Base-by-base conservation (phyloP, 805 yeast species). In the Osmozyma mogii region DNA sequence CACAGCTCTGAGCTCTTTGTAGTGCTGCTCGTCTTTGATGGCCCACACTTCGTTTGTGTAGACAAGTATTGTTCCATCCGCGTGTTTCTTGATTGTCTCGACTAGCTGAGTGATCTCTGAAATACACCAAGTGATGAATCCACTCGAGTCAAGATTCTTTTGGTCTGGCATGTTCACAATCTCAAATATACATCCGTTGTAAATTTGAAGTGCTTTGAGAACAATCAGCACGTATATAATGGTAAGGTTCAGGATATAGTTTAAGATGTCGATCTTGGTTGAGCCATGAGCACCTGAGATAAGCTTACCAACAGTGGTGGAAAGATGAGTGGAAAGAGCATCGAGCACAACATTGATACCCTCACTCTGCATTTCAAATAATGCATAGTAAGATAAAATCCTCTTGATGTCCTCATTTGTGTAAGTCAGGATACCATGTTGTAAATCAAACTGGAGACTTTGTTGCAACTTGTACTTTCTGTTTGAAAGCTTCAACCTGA, bases 41-140 rank as follows among this genome's bases (percentile, higher is more conserved):
- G 17, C 20, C 47, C 47, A 43, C 10, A 14, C 18, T 7, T 30
- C 40, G 5, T 21, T 23, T 7, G 29, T 35, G n/a, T 35, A 35
- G 4, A 31, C 32, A 25, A 43, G 35, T 27, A 73, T 66, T 9
- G 82, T 72, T 14, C 80, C 84, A 27, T 74, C 62, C 15, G 88
- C 55, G 41, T 82, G 88, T 32, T 81, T 72, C 27, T 75, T 72
- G 41, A 87, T 70, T 5, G 76, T 54, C 11, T 61, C 57, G 17
- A 75, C 73, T 40, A 81, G 79, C 27, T 62, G 61, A 23, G 72
- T 70, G 18, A 83, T 70, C 49, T 78, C 80, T 9, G 68, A 68
- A 33, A 72, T 71, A 19, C 80, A 71, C 95, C 95, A 85, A 37
- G 77, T 75, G n/a, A 84, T 78, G 11, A 85, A 59, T 17, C 65